Evolutionary conservation across 257 asterid species (phyloP), one percentile per base, ranked within the genome.

Genomic region (Penstemon eatonii): DNA sequence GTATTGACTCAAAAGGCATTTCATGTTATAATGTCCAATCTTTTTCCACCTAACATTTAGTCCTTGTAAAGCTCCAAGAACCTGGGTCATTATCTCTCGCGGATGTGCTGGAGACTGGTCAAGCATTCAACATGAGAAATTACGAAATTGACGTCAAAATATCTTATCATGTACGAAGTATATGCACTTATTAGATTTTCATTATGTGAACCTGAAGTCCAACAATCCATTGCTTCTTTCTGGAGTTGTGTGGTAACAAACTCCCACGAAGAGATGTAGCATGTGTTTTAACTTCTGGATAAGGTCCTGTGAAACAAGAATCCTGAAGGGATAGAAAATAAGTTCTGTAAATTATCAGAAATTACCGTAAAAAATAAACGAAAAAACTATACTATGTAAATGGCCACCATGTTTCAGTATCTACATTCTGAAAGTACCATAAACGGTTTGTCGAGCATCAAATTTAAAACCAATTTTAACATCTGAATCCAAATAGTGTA

Each of bases 1-100:
- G 65, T 69, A 66, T 33, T 50, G 77, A 63, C 73, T 54, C 81
- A 87, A 80, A 61, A 88, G 85, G 75, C 99, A 93, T 85, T 85
- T 93, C 90, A 94, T 82, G 79, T 89, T 94, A 38, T 86, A 91
- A 69, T 77, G 96, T 71, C 97, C 99, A 54, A 85, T 82, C 76
- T 82, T 94, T 77, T 94, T 94, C 99, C 99, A 94, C 80, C 90
- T 63, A 58, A 94, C 97, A 66, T 89, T 82, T 65, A 91, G 84
- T 72, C 83, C 88, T 79, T 79, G 95, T 71, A 94, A 73, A 67
- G 85, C 86, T 59, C 84, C 81, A 49, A 94, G 99, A 83, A 94
- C 87, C 79, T 87, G 96, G 56, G 74, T 75, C 99, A 94, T 94
- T 74, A 91, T 82, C 73, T 87, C 91, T 65, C 83, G 85, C 6